Conservation (phyloP, 2,329 filamentous ascomycete genomes). For the Zasmidium angulare region DNA sequence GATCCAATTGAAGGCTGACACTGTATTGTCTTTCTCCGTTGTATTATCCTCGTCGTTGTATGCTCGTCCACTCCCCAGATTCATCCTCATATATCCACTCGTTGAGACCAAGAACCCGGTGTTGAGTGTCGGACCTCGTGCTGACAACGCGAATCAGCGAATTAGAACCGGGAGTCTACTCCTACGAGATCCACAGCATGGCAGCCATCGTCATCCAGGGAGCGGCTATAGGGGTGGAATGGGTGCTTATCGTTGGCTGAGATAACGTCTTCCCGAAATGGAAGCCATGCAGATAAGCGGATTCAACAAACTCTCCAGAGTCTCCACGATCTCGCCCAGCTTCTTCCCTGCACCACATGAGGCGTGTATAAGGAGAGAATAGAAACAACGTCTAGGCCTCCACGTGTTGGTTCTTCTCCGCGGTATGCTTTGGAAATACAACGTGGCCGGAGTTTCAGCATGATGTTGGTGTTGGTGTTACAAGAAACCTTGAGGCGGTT, state of each 20-base stretch:
- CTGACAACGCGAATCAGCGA: background rate
- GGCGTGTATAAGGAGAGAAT: background rate
- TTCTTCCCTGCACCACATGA: too few relatives aligned
- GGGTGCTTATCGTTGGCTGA: background rate
- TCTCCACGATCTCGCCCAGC: background rate
- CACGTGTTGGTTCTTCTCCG: background rate
- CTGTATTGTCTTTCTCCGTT: background rate
- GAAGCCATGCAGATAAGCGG: background rate
- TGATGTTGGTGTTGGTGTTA: too few relatives aligned
- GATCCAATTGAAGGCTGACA: background rate
- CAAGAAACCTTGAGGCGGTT: too few relatives aligned
- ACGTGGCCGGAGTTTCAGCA: too few relatives aligned
- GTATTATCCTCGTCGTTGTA: too few relatives aligned
- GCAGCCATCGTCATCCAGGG: background rate
- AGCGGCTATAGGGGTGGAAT: background rate
- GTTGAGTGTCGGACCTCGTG: background rate
- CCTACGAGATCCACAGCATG: background rate
- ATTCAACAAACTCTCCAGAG: background rate
- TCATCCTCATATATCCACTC: too few relatives aligned
- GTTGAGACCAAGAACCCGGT: background rate
- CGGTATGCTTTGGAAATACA: background rate
- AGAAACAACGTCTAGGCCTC: background rate
- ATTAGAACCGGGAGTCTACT: background rate
- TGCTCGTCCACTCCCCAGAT: too few relatives aligned
- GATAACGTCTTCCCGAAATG: background rate